Base-by-base conservation (phyloP, 352 stramenopile genomes). In the Pythium sp. region DNA sequence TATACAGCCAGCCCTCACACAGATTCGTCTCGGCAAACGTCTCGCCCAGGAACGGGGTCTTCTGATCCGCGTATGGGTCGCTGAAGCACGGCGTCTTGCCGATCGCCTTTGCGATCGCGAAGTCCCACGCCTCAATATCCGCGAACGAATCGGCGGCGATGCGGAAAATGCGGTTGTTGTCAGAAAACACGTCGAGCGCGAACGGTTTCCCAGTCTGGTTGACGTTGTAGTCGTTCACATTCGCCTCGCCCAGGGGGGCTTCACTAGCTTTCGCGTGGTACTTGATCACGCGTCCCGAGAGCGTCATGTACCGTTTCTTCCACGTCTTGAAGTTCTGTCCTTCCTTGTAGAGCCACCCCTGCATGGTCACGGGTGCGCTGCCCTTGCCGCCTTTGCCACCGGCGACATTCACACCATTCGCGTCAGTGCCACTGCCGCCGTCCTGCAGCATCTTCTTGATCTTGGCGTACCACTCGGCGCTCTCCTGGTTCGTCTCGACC, bases 251-350 rank as follows among this genome's bases (percentile, higher is more conserved):
- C 12, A 92, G 73, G 11, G 85, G 85, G 49, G 78, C 75, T 58
- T 93, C 85, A 28, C 65, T 65, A 6, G 74, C 65, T 12, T 84
- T 71, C 2, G 80, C 84, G 62, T 83, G 74, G 70, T 95, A 95
- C 73, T 90, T 83, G 59, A 95, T 80, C 18, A 79, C 59, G 41
- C 69, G 73, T 4, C 80, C 87, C 0, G 53, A 73, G 7, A 95
- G 72, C 57, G 81, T 90, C 77, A 95, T 92, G 71, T 90, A 94
- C 34, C 87, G 82, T 36, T 79, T 75, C 64, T 95, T 95, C 87
- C 87, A 95, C 22, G 80, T 93, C 82, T 95, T 94, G 70, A 95
- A 93, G 65, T 93, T 93, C 68, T 93, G 85, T 9, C 87, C 87
- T 72, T 95, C 86, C 56, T 95, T 95, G 28, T 78, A 72, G 2